These are phyloP conservation scores for Cladosporium austrohemisphaericum DNA, from an alignment of 2,329 filamentous ascomycete genomes.

Conservation along the genomic window DNA sequence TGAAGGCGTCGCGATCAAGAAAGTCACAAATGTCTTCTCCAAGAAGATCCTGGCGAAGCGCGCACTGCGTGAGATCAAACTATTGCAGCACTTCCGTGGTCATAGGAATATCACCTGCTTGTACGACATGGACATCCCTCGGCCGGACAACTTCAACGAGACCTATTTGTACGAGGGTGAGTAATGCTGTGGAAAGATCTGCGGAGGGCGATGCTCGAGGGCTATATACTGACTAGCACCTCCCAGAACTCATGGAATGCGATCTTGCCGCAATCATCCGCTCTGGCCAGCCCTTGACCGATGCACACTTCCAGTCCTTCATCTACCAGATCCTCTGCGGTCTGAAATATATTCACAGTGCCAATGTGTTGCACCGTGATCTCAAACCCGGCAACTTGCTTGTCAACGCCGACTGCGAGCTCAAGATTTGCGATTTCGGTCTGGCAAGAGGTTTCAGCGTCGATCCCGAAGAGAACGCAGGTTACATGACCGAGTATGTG, in stretches of 20 bases:
- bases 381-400: constrained; percentile 95
- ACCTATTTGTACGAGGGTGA: constrained; percentile 96
- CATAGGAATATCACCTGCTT: constrained; percentile 80
- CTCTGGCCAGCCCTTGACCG: constrained; percentile 92
- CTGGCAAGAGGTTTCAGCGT: constrained; percentile 94
- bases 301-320: constrained; percentile 99
- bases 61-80: constrained; percentile 95
- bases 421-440: constrained; percentile 99
- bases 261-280: constrained; percentile 97
- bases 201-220: not conserved
- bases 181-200: too few species aligned
- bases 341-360: constrained; percentile 98
- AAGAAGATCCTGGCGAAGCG: constrained; percentile 99
- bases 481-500: constrained; percentile 99
- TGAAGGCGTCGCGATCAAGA: constrained; percentile 97
- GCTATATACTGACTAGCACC: not conserved
- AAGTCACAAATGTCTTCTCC: constrained; percentile 99
- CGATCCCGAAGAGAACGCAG: constrained; percentile 95
- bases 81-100: constrained; percentile 89
- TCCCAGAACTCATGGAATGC: constrained; percentile 96
- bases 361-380: constrained; percentile 94
- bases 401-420: constrained; percentile 97
- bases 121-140: constrained; percentile 98
- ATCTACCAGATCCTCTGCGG: constrained; percentile 99
- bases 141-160: constrained; percentile 97